Percentiles rank a stretch among this genome's conserved stretches.
phyloP scores from a whole-genome alignment of 495 filamentous ascomycete species.

The Xylaria palmicola region DNA sequence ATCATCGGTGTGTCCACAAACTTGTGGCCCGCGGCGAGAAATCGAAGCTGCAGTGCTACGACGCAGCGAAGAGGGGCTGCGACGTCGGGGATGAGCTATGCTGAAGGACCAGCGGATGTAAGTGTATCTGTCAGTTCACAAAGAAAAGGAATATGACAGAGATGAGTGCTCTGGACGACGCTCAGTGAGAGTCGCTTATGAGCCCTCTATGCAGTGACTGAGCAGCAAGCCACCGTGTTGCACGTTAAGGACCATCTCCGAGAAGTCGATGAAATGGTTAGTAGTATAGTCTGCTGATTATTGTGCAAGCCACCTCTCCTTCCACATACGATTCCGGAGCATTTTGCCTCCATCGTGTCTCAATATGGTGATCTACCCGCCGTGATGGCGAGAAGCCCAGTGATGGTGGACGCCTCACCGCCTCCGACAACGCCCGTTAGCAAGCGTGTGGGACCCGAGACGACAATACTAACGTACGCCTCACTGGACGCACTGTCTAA shows the following conservation, averaged over 20 bases:
- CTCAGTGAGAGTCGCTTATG: not conserved
- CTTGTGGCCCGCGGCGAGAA: not conserved
- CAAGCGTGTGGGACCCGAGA: constrained; percentile 23
- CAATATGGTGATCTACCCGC: constrained; percentile 74
- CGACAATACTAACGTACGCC: constrained; percentile 66
- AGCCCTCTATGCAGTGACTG: not conserved
- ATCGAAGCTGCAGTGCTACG: not conserved
- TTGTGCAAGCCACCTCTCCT: constrained; percentile 68
- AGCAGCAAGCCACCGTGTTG: not conserved
- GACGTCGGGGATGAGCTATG: constrained; percentile 28
- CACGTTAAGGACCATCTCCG: not conserved
- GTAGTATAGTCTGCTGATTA: constrained; percentile 16
- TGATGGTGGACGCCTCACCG: constrained; percentile 16
- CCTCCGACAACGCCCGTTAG: constrained; percentile 11
- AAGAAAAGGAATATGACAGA: not conserved
- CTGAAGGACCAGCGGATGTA: constrained; percentile 30
- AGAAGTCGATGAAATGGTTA: not conserved
- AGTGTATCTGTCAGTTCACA: constrained; percentile 14
- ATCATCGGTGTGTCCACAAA: not conserved
- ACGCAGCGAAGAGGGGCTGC: constrained; percentile 18
- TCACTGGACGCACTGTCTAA: constrained; percentile 74
- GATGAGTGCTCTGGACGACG: too few relatives aligned
- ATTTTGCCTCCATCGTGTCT: constrained; percentile 72
- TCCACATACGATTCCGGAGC: constrained; percentile 73
- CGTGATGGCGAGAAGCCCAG: constrained; percentile 41